Conservation (phyloP, 2,329 filamentous ascomycete species). For the Talaromyces sp. region DNA sequence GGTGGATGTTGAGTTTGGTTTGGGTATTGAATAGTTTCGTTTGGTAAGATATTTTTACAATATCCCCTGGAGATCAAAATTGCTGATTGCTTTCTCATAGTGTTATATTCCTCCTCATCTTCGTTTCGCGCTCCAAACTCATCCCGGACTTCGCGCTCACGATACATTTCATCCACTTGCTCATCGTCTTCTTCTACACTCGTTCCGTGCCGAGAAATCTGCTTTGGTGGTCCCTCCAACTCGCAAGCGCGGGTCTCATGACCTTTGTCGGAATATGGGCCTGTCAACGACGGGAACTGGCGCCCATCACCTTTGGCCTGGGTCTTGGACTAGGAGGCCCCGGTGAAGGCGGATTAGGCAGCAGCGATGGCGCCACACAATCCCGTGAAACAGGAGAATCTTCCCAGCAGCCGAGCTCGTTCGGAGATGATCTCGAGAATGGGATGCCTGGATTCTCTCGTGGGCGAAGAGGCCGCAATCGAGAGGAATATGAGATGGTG, state of each 20-base stretch:
- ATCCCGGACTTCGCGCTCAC: constrained; percentile 92
- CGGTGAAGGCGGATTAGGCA: constrained; percentile 6
- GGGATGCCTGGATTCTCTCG: constrained; percentile 25
- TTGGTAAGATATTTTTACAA: constrained; percentile 47
- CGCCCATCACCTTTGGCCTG: constrained; percentile 75
- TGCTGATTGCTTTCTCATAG: constrained; percentile 43
- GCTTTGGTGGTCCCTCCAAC: constrained; percentile 79
- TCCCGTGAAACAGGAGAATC: constrained; percentile 8
- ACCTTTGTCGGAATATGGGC: constrained; percentile 76
- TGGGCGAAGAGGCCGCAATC: constrained; percentile 27
- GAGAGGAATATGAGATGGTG: constrained; percentile 33
- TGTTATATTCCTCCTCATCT: constrained; percentile 72
- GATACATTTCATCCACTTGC: constrained; percentile 74
- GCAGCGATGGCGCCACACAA: constrained; percentile 16
- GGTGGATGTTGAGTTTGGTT: constrained; percentile 63
- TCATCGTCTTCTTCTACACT: constrained; percentile 73
- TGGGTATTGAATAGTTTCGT: constrained; percentile 63
- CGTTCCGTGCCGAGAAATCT: constrained; percentile 67
- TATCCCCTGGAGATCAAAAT: constrained; percentile 19
- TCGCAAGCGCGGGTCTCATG: constrained; percentile 58
- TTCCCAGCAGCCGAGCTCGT: constrained; percentile 6
- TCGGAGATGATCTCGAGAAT: constrained; percentile 16
- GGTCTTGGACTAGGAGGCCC: constrained; percentile 38
- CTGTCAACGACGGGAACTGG: constrained; percentile 82
- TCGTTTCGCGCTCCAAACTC: constrained; percentile 85